Conservation (phyloP, 129 eudicot species). For the Flaveria brownii region DNA sequence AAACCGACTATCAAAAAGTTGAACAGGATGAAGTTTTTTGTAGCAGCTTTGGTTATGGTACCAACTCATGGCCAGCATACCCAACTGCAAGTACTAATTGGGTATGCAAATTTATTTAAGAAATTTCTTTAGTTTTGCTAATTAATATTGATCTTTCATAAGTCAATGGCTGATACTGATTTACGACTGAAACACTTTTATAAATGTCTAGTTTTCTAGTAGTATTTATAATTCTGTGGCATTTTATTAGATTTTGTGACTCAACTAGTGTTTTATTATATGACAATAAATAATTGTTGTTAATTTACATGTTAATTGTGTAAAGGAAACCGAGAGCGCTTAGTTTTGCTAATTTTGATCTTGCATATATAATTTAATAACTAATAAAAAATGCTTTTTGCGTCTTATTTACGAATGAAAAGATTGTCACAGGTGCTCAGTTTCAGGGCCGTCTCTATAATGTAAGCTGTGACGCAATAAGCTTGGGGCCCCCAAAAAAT, state of each 20-base stretch:
- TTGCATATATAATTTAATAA: background rate
- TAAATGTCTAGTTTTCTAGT: too few relatives aligned
- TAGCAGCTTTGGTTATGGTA: slow-evolving; percentile 28
- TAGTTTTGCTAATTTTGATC: background rate
- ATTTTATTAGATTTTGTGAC: background rate
- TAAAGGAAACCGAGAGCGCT: slow-evolving; percentile 36
- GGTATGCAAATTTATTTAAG: slow-evolving; percentile 36
- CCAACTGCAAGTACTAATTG: slow-evolving; percentile 30
- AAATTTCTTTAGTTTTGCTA: background rate
- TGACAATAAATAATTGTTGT: background rate
- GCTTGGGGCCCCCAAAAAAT: too few relatives aligned
- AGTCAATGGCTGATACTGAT: too few relatives aligned
- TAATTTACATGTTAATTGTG: slow-evolving; percentile 12
- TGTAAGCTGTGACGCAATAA: too few relatives aligned
- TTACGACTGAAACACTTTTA: too few relatives aligned
- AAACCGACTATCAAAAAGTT: slow-evolving; percentile 28
- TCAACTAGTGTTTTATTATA: background rate
- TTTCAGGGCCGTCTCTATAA: too few relatives aligned
- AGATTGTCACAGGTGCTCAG: too few relatives aligned
- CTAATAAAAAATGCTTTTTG: too few relatives aligned
- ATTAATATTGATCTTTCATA: too few relatives aligned
- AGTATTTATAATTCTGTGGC: background rate
- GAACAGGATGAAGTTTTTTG: slow-evolving; percentile 30
- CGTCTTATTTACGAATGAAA: too few relatives aligned
- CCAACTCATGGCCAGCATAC: slow-evolving; percentile 42